Percentiles rank a stretch among this genome's conserved stretches.
Conservation (phyloP, 176 grass and related monocot species). For the Triticum dicoccoides region DNA sequence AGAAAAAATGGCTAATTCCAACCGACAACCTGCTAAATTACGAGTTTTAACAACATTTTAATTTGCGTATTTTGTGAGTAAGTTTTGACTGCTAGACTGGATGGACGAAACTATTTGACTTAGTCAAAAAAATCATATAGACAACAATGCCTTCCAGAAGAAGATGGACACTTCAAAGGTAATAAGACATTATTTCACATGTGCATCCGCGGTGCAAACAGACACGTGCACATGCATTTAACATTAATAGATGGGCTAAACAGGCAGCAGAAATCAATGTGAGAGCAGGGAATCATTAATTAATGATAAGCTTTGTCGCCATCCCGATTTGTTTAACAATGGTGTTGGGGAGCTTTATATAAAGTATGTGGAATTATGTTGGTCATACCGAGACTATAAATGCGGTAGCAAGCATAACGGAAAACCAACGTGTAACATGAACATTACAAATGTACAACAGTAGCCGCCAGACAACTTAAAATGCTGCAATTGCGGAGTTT, state of each 20-base stretch:
- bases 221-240: neutral
- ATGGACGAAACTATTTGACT: conserved; percentile 1
- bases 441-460: neutral
- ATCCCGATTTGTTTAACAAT: neutral
- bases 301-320: neutral
- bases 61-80: neutral
- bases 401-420: neutral
- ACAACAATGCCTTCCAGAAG: neutral
- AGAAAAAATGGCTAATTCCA: neutral
- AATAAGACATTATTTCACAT: neutral
- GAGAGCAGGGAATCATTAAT: neutral
- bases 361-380: neutral
- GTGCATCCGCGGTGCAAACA: neutral
- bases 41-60: neutral
- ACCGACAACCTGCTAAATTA: neutral
- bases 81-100: conserved; percentile 1
- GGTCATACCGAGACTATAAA: neutral
- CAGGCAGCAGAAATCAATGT: neutral
- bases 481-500: neutral
- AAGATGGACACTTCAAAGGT: neutral
- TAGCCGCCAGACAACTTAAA: neutral
- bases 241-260: neutral
- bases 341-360: neutral
- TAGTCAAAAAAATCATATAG: neutral
- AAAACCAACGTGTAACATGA: neutral